Evolutionary conservation across 2,329 filamentous ascomycete species (phyloP).

Genomic region (Emmonsia crescens): DNA sequence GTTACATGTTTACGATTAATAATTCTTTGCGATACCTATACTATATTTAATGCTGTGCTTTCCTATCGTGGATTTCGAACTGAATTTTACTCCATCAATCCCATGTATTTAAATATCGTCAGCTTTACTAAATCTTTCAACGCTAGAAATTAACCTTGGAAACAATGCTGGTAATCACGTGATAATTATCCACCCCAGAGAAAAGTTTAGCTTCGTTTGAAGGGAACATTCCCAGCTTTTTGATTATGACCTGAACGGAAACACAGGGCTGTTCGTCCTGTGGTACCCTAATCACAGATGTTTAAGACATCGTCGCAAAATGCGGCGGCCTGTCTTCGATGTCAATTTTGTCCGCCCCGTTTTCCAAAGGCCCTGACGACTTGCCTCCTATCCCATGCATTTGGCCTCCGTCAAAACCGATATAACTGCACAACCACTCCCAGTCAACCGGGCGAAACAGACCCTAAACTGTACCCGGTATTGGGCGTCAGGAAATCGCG

Average conservation of each 20-base stretch:
- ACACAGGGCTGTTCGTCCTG: neutral
- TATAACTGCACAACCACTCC: neutral
- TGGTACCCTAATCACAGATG: conserved; percentile 15
- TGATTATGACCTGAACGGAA: neutral
- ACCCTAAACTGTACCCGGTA: neutral
- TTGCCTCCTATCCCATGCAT: neutral
- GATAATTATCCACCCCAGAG: neutral
- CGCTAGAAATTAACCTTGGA: neutral
- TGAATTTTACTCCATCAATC: neutral
- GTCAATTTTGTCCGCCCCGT: conserved; percentile 9
- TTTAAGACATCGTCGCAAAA: conserved; percentile 17
- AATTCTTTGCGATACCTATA: neutral
- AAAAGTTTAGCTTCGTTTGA: conserved; percentile 1
- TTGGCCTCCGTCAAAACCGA: conserved; percentile 1
- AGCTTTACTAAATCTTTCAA: neutral
- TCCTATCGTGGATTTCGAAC: neutral
- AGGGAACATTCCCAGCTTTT: neutral
- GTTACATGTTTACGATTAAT: neutral
- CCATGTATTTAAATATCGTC: neutral
- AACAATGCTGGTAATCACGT: neutral
- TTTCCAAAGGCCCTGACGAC: neutral
- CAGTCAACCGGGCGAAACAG: neutral
- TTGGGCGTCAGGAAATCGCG: neutral
- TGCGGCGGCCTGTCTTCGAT: conserved; percentile 16
- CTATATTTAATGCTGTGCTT: neutral